Conservation (phyloP, 2,329 filamentous ascomycete species). For the Lachnellula arida region DNA sequence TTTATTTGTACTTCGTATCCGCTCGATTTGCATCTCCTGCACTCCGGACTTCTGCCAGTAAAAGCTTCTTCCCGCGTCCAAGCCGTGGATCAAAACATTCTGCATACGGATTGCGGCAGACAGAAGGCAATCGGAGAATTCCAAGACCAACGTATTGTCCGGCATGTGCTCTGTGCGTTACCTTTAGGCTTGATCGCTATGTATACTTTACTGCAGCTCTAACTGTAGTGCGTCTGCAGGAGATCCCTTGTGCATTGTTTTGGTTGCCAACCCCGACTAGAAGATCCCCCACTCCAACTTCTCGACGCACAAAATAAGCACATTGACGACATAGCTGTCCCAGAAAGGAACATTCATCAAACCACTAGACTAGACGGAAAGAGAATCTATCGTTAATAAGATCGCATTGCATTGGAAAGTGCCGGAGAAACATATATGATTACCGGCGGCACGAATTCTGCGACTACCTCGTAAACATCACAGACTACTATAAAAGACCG, state of each 20-base stretch:
- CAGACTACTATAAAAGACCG: not conserved
- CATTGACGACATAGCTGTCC: not conserved
- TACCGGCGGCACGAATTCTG: not conserved
- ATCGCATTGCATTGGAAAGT: conserved; percentile 4
- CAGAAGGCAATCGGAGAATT: conserved; percentile 29
- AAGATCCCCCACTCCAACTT: not conserved
- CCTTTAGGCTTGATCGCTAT: conserved; percentile 24
- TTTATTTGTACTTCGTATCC: not conserved
- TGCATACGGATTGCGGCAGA: conserved; percentile 15
- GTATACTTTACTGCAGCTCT: conserved; percentile 6
- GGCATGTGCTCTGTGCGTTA: conserved; percentile 23
- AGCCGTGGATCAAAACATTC: conserved; percentile 13
- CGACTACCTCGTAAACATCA: not conserved
- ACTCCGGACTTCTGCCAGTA: conserved; percentile 23
- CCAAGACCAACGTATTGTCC: conserved; percentile 17
- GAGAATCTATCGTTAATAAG: conserved; percentile 2
- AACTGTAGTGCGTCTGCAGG: conserved; percentile 5
- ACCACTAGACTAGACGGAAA: not conserved
- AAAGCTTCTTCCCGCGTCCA: conserved; percentile 21
- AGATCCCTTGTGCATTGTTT: not conserved
- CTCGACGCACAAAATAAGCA: not conserved
- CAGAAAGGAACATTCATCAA: not conserved
- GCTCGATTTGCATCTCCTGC: conserved; percentile 12
- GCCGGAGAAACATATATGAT: conserved; percentile 4
- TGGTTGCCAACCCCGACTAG: not conserved